These are phyloP conservation scores for Stygiomarasmius scandens DNA, from an alignment of 1,284 basidiomycete species.

Conservation along the genomic window DNA sequence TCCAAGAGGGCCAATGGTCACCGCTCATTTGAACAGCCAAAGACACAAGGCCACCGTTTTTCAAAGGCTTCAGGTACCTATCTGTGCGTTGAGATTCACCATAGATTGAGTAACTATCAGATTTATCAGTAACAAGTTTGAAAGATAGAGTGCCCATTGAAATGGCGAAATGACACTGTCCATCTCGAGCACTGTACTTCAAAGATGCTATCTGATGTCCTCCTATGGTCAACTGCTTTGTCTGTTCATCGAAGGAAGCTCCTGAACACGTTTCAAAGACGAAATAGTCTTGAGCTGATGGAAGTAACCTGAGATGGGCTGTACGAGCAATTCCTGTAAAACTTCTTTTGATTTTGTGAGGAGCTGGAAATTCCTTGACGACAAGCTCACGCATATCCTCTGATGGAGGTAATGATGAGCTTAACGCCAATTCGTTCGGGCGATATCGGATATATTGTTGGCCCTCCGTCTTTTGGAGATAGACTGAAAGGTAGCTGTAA, in stretches of 20 bases:
- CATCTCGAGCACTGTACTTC: too few relatives aligned
- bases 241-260: too few relatives aligned
- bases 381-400: not conserved
- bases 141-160: too few relatives aligned
- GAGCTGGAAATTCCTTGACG: not conserved
- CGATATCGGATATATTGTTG: not conserved
- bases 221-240: too few relatives aligned
- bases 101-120: too few relatives aligned
- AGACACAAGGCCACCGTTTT: not conserved
- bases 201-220: too few relatives aligned
- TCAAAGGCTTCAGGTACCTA: not conserved
- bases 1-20: not conserved
- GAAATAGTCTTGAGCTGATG: not conserved
- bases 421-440: not conserved
- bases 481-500: not conserved
- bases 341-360: not conserved
- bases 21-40: not conserved
- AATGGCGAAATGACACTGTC: too few relatives aligned
- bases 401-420: not conserved
- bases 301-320: not conserved
- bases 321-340: not conserved
- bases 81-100: not conserved
- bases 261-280: too few relatives aligned
- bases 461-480: not conserved
- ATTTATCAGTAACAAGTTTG: too few relatives aligned